Base-by-base conservation (phyloP, 345 rosid genomes). In the Melaleuca alternifolia region DNA sequence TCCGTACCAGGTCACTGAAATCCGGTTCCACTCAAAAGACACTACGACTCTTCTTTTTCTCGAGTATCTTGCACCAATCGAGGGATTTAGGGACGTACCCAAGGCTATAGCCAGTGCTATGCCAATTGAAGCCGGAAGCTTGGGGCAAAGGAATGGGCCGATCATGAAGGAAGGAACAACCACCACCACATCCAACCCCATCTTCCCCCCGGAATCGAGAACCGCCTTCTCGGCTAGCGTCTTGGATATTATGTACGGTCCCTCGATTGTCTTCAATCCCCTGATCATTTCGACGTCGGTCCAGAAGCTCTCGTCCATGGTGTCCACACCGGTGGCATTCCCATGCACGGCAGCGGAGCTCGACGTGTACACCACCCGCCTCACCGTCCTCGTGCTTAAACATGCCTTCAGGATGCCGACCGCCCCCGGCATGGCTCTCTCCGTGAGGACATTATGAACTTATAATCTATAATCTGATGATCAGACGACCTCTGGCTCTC, bases 361-460 rank as follows among this genome's bases (percentile, higher is more conserved):
- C 6, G 97, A 93, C 57, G 96, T 94, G 91, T 93, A 96, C 11
- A 95, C 92, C 15, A 94, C 92, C 12, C 94, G 89, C 87, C 91
- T 93, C 50, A 95, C 95, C 2, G 94, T 93, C 82, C 89, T 91
- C 8, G 94, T 65, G 13, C 91, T 89, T 83, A 89, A 50, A 89
- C 94, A 94, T 3, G 94, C 88, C 59, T 89, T 93, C 6, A 95
- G 51, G 82, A 96, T 93, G 51, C 94, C 94, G 33, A 89, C 57
- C 6, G 92, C 71, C 84, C 95, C 98, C 11, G 88, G 87, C 10
- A 92, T 87, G 18, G 95, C 81, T 84, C 94, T 91, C 79, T 91
- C 88, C 0, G 91, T 91, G 13, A 92, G 86, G 24, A 88, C n/a
- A n/a, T n/a, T n/a, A n/a, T n/a, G n/a, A n/a, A n/a, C n/a, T n/a